Evolutionary conservation across 208 protist genomes (phyloP).

Genomic region (Acanthamoeba triangularis): DNA sequence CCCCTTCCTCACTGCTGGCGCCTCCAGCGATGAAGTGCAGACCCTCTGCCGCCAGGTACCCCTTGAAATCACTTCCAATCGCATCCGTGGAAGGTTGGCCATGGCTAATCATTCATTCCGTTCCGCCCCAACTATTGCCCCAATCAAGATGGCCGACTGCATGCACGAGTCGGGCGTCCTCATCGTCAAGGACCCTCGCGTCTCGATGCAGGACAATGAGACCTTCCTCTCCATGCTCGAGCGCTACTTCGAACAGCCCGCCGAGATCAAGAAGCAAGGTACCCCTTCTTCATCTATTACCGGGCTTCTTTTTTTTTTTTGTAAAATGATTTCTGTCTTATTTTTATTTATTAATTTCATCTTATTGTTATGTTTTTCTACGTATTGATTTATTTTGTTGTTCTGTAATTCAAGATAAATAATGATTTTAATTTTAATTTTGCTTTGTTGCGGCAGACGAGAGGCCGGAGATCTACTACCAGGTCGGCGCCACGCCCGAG

Average conservation of each 20-base stretch:
- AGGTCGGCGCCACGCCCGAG: constrained; percentile 90
- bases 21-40: constrained; percentile 13
- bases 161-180: constrained; percentile 85
- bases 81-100: neutral
- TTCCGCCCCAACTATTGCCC: no score
- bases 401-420: no score
- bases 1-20: neutral
- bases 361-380: no score
- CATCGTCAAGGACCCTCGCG: constrained; percentile 86
- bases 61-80: neutral
- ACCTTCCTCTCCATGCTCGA: constrained; percentile 91
- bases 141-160: constrained; percentile 16
- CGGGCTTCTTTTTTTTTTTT: no score
- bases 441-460: constrained; percentile 80
- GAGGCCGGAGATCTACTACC: constrained; percentile 88
- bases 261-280: constrained; percentile 83
- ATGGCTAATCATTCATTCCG: neutral
- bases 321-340: no score
- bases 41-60: neutral
- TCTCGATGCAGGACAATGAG: constrained; percentile 79
- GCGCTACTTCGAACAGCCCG: constrained; percentile 88
- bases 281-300: no score
- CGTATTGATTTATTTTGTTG: neutral
- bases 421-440: no score
- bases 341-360: no score